Percentiles rank a stretch among this genome's conserved stretches.
Conservation (phyloP, 345 rosid species). For the Eucalyptus urophylla region DNA sequence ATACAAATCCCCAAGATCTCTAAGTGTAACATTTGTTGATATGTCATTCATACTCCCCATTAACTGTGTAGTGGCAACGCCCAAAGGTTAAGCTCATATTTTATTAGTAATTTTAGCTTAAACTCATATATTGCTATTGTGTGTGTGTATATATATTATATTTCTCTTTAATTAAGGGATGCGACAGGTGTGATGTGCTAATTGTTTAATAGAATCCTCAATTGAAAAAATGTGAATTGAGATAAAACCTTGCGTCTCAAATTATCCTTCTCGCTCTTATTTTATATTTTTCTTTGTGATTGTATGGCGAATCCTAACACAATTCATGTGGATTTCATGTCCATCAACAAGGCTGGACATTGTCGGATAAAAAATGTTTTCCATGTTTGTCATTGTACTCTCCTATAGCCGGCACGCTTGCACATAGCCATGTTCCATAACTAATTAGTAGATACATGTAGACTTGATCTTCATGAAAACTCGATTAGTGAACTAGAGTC, state of each 20-base stretch:
- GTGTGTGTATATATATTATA: too few relatives aligned
- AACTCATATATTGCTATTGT: accelerated
- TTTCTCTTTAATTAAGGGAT: too few relatives aligned
- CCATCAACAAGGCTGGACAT: accelerated
- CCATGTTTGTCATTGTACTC: not conserved
- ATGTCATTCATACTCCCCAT: too few relatives aligned
- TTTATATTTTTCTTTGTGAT: accelerated
- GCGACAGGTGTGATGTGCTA: accelerated
- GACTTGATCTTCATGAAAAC: not conserved
- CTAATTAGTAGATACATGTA: not conserved
- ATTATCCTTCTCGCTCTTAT: too few relatives aligned
- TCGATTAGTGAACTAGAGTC: too few relatives aligned
- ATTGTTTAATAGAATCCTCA: accelerated
- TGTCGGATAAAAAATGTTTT: not conserved
- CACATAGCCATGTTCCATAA: not conserved
- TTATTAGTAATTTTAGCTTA: accelerated
- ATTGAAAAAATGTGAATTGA: accelerated
- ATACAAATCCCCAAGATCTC: not conserved
- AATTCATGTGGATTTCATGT: not conserved
- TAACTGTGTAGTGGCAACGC: accelerated
- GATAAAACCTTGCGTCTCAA: too few relatives aligned
- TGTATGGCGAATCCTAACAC: too few relatives aligned
- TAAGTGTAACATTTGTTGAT: too few relatives aligned
- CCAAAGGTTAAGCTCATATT: accelerated
- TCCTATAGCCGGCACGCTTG: accelerated